A percentile compares a stretch with the other conserved stretches of the same genome.
phyloP scores from a whole-genome alignment of 139 green algal genomes.

The Haematococcus sp. region DNA sequence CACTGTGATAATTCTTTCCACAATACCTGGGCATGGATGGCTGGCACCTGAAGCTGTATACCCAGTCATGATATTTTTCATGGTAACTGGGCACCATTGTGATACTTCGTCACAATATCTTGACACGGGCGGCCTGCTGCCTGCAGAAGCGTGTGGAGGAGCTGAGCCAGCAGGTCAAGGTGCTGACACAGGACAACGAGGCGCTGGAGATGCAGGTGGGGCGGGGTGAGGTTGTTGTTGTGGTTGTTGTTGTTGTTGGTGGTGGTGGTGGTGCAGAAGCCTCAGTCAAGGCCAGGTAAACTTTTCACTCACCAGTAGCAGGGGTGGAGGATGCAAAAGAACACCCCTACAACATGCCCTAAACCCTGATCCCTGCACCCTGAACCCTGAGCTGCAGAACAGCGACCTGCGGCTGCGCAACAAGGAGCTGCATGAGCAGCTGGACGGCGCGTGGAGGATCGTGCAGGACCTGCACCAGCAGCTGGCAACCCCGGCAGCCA shows the following conservation, averaged over 20 bases:
- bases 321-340: too few species aligned
- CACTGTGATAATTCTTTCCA: too few species aligned
- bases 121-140: too few species aligned
- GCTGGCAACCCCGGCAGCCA: not conserved
- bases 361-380: too few species aligned
- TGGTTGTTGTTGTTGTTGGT: not conserved
- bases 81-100: too few species aligned
- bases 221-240: not conserved
- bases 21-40: too few species aligned
- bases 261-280: not conserved
- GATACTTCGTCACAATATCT: too few species aligned
- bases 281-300: not conserved
- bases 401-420: not conserved
- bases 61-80: too few species aligned
- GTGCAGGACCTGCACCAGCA: not conserved
- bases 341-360: too few species aligned
- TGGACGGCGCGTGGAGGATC: slow-evolving; percentile 1
- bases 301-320: too few species aligned
- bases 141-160: not conserved
- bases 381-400: too few species aligned
- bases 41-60: too few species aligned
- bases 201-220: slow-evolving; percentile 1
- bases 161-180: slow-evolving; percentile 25
- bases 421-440: slow-evolving; percentile 7
- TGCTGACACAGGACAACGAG: slow-evolving; percentile 13